Evolutionary conservation across 129 eudicot species (phyloP).

Genomic region (Heracleum sosnowskyi): DNA sequence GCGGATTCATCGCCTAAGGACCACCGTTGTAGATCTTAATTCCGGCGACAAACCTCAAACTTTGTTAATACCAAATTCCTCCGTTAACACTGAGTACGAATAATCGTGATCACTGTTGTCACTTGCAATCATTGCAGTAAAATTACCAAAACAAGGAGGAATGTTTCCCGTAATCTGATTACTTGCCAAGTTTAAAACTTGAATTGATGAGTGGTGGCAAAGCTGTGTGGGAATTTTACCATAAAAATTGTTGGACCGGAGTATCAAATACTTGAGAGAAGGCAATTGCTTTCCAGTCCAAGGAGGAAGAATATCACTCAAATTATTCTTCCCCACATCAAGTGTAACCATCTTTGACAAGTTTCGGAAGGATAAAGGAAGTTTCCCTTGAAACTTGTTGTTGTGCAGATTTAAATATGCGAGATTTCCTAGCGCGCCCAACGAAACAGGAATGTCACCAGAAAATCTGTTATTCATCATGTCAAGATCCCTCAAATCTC

Average conservation of each 20-base stretch:
- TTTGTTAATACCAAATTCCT: no score
- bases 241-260: no score
- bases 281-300: conserved; percentile 16
- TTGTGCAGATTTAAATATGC: background rate
- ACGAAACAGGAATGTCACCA: conserved; percentile 1
- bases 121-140: no score
- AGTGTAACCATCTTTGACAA: background rate
- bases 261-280: background rate
- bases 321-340: background rate
- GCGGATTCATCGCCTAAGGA: no score
- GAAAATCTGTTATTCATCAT: background rate
- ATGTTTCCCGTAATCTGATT: background rate
- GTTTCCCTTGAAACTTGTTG: background rate
- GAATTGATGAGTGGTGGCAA: no score
- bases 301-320: conserved; percentile 9
- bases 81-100: no score
- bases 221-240: no score
- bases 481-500: background rate
- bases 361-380: background rate
- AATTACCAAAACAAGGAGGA: background rate
- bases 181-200: background rate
- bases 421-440: background rate
- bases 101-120: no score
- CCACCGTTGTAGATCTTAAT: no score
- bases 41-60: no score